These are phyloP conservation scores for Fonsecaea monophora DNA, from an alignment of 2,329 filamentous ascomycete species.

Conservation along the genomic window DNA sequence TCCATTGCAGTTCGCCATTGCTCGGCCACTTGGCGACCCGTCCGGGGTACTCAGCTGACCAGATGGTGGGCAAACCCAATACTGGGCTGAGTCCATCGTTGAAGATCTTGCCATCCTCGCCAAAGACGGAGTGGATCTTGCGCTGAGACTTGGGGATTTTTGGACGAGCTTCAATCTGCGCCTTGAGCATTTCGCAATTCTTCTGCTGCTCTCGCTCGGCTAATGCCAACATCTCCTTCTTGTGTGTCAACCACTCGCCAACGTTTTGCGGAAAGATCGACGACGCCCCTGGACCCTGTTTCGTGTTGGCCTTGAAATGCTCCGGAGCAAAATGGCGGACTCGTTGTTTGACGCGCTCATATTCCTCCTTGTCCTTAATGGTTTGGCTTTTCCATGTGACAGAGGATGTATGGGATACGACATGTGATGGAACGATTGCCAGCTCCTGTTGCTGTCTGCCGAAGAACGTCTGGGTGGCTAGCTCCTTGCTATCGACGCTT, in stretches of 20 bases:
- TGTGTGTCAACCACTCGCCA: conserved; percentile 29
- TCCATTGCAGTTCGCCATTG: conserved; percentile 28
- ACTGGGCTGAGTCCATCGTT: conserved; percentile 30
- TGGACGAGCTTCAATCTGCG: conserved; percentile 24
- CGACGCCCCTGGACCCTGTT: conserved; percentile 15
- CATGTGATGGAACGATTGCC: not conserved
- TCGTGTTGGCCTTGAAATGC: conserved; percentile 29
- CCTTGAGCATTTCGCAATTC: conserved; percentile 27
- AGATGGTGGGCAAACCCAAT: conserved; percentile 30
- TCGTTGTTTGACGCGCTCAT: conserved; percentile 29
- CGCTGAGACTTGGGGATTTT: conserved; percentile 30
- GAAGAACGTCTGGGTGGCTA: conserved; percentile 20
- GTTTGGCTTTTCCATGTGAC: conserved; percentile 34
- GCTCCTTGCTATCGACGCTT: conserved; percentile 22
- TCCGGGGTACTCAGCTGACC: conserved; percentile 27
- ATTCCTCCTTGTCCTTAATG: conserved; percentile 35
- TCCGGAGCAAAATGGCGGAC: conserved; percentile 34
- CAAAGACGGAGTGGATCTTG: conserved; percentile 31
- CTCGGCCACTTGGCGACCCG: conserved; percentile 29
- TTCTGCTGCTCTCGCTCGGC: conserved; percentile 24
- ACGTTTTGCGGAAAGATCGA: conserved; percentile 33
- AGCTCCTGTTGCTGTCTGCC: conserved; percentile 9
- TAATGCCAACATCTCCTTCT: conserved; percentile 27
- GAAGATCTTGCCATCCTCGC: conserved; percentile 32
- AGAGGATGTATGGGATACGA: conserved; percentile 30